Base-by-base conservation (phyloP, 1,284 basidiomycete species). In the Vanrija sp. region DNA sequence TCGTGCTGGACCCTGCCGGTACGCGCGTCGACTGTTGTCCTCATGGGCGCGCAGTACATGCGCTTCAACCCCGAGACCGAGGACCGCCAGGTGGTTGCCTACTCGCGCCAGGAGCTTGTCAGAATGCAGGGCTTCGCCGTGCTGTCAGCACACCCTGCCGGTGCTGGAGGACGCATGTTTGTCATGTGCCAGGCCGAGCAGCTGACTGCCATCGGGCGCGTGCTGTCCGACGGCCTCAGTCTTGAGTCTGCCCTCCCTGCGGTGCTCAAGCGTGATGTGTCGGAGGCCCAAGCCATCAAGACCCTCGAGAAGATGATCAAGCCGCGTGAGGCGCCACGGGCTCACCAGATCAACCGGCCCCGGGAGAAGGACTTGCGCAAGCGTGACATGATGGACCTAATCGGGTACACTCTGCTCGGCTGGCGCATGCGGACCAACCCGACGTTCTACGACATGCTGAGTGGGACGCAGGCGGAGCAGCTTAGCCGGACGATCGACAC, bases 1-100 rank as follows among this genome's bases (percentile, higher is more conserved):
- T 82, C 86, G 21, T 89, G 87, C 68, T 96, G 93, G 92, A 86
- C 83, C 19, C 74, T 97, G 14, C 89, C 91, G 3, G 83, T 93
- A 14, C 83, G 86, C 38, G 89, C 89, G 0, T 82, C 83, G 5
- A 83, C 85, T 4, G 93, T 98, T 15, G 81, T 97, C 38, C 86
- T 93, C 47, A 88, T 98, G 86, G 89, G 92, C 25, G 92, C 94
- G 6, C 95, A 98, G 73, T 96, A 91, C 71, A 75, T 87, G 34
- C 80, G 85, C 47, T 67, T 82, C 16, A 62, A 64, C 18, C 58
- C 61, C n/a, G 68, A 66, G 47, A 62, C 68, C 16, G 62, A 57
- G 21, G 84, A 88, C 63, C 83, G 87, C 34, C 85, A 87, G 62
- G 68, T 93, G 46, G 81, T 82, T 47, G 89, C 92, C 68, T 98